A percentile compares a stretch with the other conserved stretches of the same genome.
phyloP scores from a whole-genome alignment of 108 stramenopile species.

The Aurantiochytrium sp. region DNA sequence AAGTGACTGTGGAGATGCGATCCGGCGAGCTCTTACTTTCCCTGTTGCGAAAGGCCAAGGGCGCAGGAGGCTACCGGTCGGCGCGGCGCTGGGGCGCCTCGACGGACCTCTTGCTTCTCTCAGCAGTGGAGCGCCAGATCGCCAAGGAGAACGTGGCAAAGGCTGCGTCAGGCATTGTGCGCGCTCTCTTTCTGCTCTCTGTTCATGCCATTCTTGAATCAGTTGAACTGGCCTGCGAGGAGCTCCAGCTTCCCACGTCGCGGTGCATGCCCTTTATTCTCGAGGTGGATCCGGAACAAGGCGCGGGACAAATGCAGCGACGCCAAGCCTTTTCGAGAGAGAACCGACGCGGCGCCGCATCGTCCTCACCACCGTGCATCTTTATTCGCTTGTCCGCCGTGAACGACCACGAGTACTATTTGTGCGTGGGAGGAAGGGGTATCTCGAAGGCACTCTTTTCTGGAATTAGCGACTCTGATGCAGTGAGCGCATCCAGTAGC shows the following conservation, averaged over 20 bases:
- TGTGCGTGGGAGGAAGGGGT: neutral
- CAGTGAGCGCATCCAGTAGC: neutral
- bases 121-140: neutral
- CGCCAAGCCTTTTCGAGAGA: neutral
- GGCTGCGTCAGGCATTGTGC: neutral
- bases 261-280: neutral
- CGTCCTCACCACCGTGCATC: neutral
- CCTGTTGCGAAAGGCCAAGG: neutral
- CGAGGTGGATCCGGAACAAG: neutral
- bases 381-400: neutral
- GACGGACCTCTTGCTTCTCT: neutral
- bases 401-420: neutral
- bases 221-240: neutral
- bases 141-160: neutral
- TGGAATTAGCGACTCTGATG: neutral
- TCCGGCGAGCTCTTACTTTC: neutral
- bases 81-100: neutral
- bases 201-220: neutral
- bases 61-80: neutral
- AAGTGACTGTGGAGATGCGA: conserved; percentile 6
- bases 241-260: neutral
- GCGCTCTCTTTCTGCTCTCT: neutral
- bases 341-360: neutral
- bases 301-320: too few relatives aligned
- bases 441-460: neutral